A percentile compares a stretch with the other conserved stretches of the same genome.
phyloP scores from a whole-genome alignment of 352 stramenopile species.

The Aphanomyces euteiches region DNA sequence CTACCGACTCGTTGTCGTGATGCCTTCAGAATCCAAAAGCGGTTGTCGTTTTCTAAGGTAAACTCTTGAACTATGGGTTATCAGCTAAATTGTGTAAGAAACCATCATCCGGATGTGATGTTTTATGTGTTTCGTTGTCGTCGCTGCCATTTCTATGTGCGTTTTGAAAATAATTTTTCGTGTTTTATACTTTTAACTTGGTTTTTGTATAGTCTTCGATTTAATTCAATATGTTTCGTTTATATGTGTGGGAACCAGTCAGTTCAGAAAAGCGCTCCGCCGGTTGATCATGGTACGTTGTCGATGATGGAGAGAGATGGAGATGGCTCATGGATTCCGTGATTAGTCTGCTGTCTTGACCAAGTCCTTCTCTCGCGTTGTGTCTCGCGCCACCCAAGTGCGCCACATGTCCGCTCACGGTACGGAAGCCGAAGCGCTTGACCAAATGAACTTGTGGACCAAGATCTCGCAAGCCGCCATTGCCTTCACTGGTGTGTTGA shows the following conservation, averaged over 20 bases:
- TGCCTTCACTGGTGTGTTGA: constrained; percentile 50
- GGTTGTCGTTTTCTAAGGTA: no score
- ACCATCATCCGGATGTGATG: no score
- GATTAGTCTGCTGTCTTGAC: constrained; percentile 26
- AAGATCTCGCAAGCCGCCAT: constrained; percentile 86
- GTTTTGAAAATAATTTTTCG: neutral
- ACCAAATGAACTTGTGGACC: constrained; percentile 82
- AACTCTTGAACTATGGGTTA: no score
- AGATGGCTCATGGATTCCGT: neutral
- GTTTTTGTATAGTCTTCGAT: neutral
- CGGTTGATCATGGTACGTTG: constrained; percentile 8
- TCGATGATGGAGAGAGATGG: constrained; percentile 2
- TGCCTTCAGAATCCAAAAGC: no score
- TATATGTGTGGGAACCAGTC: constrained; percentile 7
- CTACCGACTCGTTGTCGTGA: no score
- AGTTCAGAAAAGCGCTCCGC: constrained; percentile 17
- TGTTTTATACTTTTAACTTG: constrained; percentile 9
- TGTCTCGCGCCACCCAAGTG: constrained; percentile 40
- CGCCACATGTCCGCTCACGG: constrained; percentile 72
- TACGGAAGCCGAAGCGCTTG: constrained; percentile 77
- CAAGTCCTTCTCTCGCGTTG: constrained; percentile 25
- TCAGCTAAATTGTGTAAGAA: no score
- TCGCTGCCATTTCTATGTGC: constrained; percentile 7
- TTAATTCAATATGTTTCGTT: constrained; percentile 6
- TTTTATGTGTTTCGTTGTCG: no score